Base-by-base conservation (phyloP, 805 yeast genomes). In the Teunomyces kruisii region DNA sequence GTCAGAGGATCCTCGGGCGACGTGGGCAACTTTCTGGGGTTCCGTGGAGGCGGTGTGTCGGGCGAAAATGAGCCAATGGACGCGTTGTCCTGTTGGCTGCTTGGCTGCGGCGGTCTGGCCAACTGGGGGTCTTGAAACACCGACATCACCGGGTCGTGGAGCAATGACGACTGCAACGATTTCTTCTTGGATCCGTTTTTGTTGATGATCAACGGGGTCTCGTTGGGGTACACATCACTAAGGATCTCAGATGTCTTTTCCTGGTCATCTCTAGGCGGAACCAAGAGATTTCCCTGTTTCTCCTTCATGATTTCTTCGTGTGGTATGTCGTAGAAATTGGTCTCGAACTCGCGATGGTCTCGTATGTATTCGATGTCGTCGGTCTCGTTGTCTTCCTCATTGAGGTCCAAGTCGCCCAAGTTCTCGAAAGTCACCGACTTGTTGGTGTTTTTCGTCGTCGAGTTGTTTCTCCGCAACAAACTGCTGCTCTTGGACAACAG, bases 371-470 rank as follows among this genome's bases (percentile, higher is more conserved):
- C 15, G 30, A 10, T 14, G 31, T 37, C 17, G 28, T 36, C 28
- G n/a, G 14, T 19, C 27, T 36, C 39, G 17, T 15, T 14, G 16
- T 43, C 51, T 17, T 48, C 50, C 9, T 56, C 67, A 44, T 54
- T 55, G 42, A 55, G 39, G 17, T 57, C 56, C 24, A 65, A 38
- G 16, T 61, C 64, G 9, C 62, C 59, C 43, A 70, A 54, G 46
- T 67, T 61, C 43, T 70, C 75, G 45, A 71, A 71, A 7, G 72
- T 70, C 19, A 71, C 76, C 44, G 67, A 61, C 55, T 70, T 70
- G 47, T 59, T 51, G 28, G 43, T 16, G 28, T 50, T 36, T 38
- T 40, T 30, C 29, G 45, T 41, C 15, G 33, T 38, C 8, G 40
- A 26, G 7, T 31, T 39, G 14, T 14, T 43, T 14, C 47, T 39